Conservation (phyloP, 306 rosid genomes). For the Trifolium pratense region DNA sequence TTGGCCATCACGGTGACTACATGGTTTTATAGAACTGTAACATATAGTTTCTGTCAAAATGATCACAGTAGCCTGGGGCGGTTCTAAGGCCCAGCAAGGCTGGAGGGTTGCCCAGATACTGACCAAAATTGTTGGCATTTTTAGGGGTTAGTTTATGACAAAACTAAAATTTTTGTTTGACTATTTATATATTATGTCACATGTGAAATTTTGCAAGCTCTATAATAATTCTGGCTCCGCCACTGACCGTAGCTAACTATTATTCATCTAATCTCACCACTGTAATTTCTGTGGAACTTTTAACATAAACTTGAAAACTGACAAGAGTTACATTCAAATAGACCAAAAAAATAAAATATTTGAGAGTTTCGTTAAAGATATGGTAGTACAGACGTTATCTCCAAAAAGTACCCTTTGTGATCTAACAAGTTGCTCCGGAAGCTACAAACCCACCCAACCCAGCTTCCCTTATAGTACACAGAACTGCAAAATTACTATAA, state of each 20-base stretch:
- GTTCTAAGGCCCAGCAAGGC: too few species aligned
- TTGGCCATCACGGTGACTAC: neutral
- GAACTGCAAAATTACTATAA: slow-evolving; percentile 65
- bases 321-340: slow-evolving; percentile 12
- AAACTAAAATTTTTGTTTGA: too few species aligned
- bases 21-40: neutral
- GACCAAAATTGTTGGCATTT: too few species aligned
- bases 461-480: slow-evolving; percentile 54
- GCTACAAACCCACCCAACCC: slow-evolving; percentile 51
- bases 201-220: too few species aligned
- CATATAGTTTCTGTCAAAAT: neutral
- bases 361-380: slow-evolving; percentile 49
- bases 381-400: slow-evolving; percentile 62
- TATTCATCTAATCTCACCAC: neutral
- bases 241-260: neutral
- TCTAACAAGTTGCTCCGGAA: slow-evolving; percentile 54
- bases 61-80: too few species aligned
- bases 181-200: too few species aligned
- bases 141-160: too few species aligned
- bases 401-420: slow-evolving; percentile 49
- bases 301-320: slow-evolving; percentile 16
- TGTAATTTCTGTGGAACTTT: neutral
- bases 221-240: too few species aligned
- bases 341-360: slow-evolving; percentile 43
- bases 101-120: too few species aligned